phyloP scores from a whole-genome alignment of 805 yeast genomes.

The Tetrapisispora iriomotensis region DNA sequence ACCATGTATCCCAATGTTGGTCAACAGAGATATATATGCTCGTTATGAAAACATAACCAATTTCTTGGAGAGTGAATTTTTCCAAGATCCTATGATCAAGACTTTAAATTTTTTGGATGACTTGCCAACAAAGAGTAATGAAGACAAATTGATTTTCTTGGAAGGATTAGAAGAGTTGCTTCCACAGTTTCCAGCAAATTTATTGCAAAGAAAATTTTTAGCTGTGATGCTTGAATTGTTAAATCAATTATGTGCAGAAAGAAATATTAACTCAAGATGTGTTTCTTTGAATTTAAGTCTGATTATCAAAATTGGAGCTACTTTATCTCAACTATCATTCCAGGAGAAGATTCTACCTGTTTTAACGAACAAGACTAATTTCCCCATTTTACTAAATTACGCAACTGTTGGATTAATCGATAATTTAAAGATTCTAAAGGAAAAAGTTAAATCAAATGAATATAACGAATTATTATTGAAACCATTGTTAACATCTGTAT shows the following conservation, averaged over 20 bases:
- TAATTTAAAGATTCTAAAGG: conserved; percentile 38
- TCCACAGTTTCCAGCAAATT: conserved; percentile 47
- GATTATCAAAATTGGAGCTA: conserved; percentile 51
- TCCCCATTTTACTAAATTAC: conserved; percentile 14
- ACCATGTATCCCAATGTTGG: conserved; percentile 38
- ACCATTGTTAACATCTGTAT: conserved; percentile 22
- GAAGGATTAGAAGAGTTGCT: conserved; percentile 48
- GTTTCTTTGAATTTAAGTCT: conserved; percentile 34
- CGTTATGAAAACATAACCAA: conserved; percentile 42
- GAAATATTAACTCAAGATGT: conserved; percentile 36
- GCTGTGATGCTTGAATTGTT: conserved; percentile 54
- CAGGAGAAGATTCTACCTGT: conserved; percentile 54
- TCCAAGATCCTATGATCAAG: conserved; percentile 74
- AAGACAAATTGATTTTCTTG: conserved; percentile 61
- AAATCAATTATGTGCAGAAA: conserved; percentile 26
- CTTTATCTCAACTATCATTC: conserved; percentile 68
- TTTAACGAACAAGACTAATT: conserved; percentile 12
- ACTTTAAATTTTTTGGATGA: conserved; percentile 77
- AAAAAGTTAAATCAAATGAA: conserved; percentile 43
- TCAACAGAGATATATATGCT: conserved; percentile 46
- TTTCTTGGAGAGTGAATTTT: conserved; percentile 61
- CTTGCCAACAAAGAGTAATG: conserved; percentile 58
- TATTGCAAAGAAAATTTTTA: conserved; percentile 58
- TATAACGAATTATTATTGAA: conserved; percentile 30
- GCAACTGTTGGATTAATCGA: conserved; percentile 35